phyloP scores from a whole-genome alignment of 371 early-diverging fungal species.

The Dichotomocladium elegans region DNA sequence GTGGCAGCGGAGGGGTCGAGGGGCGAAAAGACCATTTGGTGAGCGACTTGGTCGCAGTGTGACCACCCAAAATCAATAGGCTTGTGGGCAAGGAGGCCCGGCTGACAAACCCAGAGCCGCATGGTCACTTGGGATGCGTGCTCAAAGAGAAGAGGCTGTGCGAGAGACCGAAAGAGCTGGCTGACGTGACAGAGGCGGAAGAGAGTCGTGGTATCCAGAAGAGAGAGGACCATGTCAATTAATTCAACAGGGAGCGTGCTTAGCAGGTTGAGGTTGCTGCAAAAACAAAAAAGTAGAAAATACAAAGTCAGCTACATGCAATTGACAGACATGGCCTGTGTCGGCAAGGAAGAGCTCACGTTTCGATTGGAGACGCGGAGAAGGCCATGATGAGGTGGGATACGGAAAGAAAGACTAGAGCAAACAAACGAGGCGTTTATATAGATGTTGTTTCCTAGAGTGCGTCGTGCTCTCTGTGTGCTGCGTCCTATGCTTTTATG shows the following conservation, averaged over 20 bases:
- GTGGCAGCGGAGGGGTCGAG: background rate
- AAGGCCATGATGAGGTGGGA: background rate
- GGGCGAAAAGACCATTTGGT: conserved; percentile 11
- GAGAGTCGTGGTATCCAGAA: conserved; percentile 10
- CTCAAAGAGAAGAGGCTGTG: conserved; percentile 12
- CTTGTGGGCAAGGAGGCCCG: conserved; percentile 8
- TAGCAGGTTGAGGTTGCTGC: background rate
- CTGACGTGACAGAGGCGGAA: conserved; percentile 17
- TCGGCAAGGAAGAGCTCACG: too few relatives aligned
- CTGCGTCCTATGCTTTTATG: background rate
- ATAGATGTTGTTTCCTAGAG: conserved; percentile 1
- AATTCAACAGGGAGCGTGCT: conserved; percentile 10
- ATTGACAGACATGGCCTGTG: too few relatives aligned
- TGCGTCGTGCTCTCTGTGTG: too few relatives aligned
- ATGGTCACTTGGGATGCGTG: conserved; percentile 16
- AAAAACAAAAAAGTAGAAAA: background rate
- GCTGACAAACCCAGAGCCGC: conserved; percentile 16
- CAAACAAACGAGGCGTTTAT: conserved; percentile 9
- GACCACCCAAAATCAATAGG: conserved; percentile 17
- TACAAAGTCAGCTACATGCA: background rate
- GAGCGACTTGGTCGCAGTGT: background rate
- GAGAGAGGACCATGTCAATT: conserved; percentile 6
- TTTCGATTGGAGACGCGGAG: background rate
- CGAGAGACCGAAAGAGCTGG: conserved; percentile 12
- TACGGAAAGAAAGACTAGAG: background rate